Conservation (phyloP, 371 early-diverging fungal genomes). For the Mucor irregularis region DNA sequence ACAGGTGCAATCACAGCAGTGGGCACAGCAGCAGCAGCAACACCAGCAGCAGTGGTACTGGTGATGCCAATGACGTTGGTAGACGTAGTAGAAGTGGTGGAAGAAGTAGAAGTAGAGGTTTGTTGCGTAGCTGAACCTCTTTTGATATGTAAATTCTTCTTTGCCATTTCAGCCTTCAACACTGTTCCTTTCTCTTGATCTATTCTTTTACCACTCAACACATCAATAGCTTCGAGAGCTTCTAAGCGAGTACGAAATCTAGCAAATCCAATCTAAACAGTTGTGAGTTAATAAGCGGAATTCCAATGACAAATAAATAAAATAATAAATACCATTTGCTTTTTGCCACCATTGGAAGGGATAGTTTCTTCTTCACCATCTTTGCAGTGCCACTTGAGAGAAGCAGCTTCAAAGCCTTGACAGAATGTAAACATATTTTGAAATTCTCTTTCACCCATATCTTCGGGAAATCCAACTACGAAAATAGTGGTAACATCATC, state of each 20-base stretch:
- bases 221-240: conserved; percentile 85
- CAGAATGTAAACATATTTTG: conserved; percentile 96
- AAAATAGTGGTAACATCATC: conserved; percentile 91
- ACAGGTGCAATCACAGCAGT: conserved; percentile 1
- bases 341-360: conserved; percentile 39
- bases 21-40: too few relatives aligned
- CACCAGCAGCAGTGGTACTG: conserved; percentile 18
- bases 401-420: conserved; percentile 92
- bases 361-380: conserved; percentile 58
- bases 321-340: conserved; percentile 77
- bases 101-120: conserved; percentile 10
- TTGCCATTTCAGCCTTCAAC: conserved; percentile 95
- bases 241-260: conserved; percentile 86
- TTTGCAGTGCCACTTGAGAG: conserved; percentile 78
- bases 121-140: conserved; percentile 32
- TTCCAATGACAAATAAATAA: background rate
- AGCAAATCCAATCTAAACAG: conserved; percentile 84
- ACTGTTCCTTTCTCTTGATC: conserved; percentile 83
- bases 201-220: conserved; percentile 83
- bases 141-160: conserved; percentile 88
- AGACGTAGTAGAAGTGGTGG: background rate
- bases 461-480: conserved; percentile 96
- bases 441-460: conserved; percentile 94
- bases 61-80: background rate
- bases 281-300: background rate